Evolutionary conservation across 805 yeast genomes (phyloP).

Genomic region (Ogataea polymorpha): DNA sequence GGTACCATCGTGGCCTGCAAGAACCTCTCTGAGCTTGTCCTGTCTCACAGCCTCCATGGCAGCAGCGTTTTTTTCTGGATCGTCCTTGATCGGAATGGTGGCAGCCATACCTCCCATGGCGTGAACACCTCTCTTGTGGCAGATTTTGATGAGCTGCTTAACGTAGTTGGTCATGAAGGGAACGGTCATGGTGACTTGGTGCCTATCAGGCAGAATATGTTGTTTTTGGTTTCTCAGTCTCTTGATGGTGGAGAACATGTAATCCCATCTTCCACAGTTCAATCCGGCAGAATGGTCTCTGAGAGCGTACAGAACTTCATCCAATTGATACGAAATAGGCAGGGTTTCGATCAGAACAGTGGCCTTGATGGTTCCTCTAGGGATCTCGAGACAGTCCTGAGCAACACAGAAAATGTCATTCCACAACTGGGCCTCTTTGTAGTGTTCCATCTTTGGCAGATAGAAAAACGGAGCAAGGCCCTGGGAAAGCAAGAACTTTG

Average conservation of each 20-base stretch:
- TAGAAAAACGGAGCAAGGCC: conserved; percentile 83
- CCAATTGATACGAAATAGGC: conserved; percentile 86
- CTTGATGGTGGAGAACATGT: conserved; percentile 77
- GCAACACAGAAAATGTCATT: conserved; percentile 74
- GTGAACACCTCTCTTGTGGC: conserved; percentile 77
- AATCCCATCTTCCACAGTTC: conserved; percentile 90
- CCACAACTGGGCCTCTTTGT: conserved; percentile 79
- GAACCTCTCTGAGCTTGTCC: conserved; percentile 75
- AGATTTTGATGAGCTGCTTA: conserved; percentile 64
- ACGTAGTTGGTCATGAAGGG: conserved; percentile 82
- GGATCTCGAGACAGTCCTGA: conserved; percentile 65
- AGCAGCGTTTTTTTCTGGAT: conserved; percentile 54
- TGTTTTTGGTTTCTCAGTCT: conserved; percentile 65
- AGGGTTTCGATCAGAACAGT: conserved; percentile 80
- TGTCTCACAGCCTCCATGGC: conserved; percentile 72
- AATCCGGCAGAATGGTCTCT: conserved; percentile 76
- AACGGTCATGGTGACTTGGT: conserved; percentile 74
- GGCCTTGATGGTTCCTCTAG: conserved; percentile 77
- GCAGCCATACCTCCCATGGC: conserved; percentile 95
- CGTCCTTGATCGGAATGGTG: conserved; percentile 76
- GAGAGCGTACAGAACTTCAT: conserved; percentile 74
- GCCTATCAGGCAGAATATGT: conserved; percentile 74
- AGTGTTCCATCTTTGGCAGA: conserved; percentile 85
- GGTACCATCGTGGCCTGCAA: conserved; percentile 82
- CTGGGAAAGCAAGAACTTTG: conserved; percentile 52